Base-by-base conservation (phyloP, 108 stramenopile genomes). In the Skeletonema costatum region DNA sequence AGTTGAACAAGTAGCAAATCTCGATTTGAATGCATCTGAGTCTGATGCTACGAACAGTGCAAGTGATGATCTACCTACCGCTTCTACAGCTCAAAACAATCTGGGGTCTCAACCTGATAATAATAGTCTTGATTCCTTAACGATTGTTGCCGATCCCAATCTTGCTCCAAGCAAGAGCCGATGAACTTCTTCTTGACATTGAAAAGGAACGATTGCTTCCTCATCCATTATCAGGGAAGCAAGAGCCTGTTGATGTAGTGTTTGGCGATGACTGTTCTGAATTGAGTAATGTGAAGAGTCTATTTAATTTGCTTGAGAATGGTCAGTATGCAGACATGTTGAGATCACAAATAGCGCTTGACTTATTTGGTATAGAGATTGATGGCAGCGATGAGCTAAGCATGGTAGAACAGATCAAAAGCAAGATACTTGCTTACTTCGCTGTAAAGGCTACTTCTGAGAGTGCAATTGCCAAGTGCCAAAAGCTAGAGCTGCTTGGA, bases 401-500 rank as follows among this genome's bases (percentile, higher is more conserved):
- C 35, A 72, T 85, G 63, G 76, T 74, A 61, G 74, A 86, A 50
- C 61, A 46, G n/a, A 80, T 90, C 7, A 79, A 82, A 65, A 50
- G 51, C 33, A 76, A 74, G 51, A 51, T 86, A 7, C 60, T 80
- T 19, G 19, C 38, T 14, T 74, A 87, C 63, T 64, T 73, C 64
- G 44, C 70, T 32, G 62, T 67, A 19, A 41, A 83, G 31, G 36
- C 67, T 11, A 30, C 46, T 1, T 56, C 51, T 38, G 63, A 67
- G 41, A 53, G 46, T 50, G 38, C 50, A 51, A 51, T 59, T 3
- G 38, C 12, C 8, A 81, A 86, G 21, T 83, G 82, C 51, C 66
- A 89, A 4, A 87, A 90, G 63, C 75, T 87, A 33, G 91, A 94
- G 71, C 48, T 91, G 13, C 17, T 93, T 32, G 90, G 74, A 8